Evolutionary conservation across 2,329 filamentous ascomycete species (phyloP).

Genomic region (Fusarium nematophilum): DNA sequence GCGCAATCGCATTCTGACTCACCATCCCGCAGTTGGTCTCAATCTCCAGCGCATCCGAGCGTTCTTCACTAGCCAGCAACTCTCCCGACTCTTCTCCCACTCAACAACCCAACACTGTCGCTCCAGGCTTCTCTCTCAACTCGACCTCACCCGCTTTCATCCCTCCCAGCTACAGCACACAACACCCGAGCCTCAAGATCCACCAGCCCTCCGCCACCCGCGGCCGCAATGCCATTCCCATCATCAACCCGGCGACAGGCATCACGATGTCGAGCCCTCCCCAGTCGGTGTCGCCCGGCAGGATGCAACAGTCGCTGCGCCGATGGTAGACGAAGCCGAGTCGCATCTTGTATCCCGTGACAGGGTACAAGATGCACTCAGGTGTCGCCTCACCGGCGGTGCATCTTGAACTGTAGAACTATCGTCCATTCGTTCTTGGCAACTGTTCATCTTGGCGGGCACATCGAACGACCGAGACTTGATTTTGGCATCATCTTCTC

Average conservation of each 20-base stretch:
- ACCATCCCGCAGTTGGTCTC: conserved; percentile 77
- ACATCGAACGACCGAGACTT: conserved; percentile 51
- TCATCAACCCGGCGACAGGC: conserved; percentile 95
- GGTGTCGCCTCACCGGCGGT: conserved; percentile 51
- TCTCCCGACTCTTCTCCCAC: conserved; percentile 93
- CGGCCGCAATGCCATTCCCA: conserved; percentile 94
- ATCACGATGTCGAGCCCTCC: conserved; percentile 90
- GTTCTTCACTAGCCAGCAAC: conserved; percentile 93
- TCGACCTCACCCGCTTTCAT: conserved; percentile 74
- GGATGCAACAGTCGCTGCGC: conserved; percentile 68
- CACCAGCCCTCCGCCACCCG: conserved; percentile 92
- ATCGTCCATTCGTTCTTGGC: conserved; percentile 54
- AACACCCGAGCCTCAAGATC: conserved; percentile 77
- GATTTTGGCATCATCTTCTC: conserved; percentile 56
- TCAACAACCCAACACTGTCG: conserved; percentile 84
- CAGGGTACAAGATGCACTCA: conserved; percentile 47
- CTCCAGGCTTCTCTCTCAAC: conserved; percentile 80
- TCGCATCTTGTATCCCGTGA: conserved; percentile 48
- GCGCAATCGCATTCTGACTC: conserved; percentile 47
- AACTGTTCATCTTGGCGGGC: conserved; percentile 64
- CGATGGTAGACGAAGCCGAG: conserved; percentile 61
- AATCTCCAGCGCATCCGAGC: conserved; percentile 92
- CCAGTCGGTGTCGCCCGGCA: conserved; percentile 72
- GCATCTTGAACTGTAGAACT: conserved; percentile 50
- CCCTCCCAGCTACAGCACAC: conserved; percentile 73